Conservation (phyloP, 257 asterid genomes). For the Solanum dulcamara region DNA sequence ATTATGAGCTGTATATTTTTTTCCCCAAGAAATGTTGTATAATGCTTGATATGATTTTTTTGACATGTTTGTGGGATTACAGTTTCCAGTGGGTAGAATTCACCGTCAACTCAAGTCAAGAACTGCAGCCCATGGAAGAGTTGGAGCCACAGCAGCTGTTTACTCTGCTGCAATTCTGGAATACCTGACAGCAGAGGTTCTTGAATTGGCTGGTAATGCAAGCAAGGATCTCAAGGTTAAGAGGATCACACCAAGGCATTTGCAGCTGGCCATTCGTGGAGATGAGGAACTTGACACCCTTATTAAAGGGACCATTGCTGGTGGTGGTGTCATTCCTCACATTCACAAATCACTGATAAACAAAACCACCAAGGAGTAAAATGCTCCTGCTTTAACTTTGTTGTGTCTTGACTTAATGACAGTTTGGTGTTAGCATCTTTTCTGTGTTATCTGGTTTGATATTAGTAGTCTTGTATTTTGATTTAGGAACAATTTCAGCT, state of each 20-base stretch:
- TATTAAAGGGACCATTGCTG: conserved; percentile 90
- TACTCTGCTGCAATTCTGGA: conserved; percentile 92
- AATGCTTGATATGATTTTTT: not conserved
- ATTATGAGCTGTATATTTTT: not conserved
- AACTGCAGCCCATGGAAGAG: conserved; percentile 81
- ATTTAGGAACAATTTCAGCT: not conserved
- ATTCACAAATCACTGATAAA: conserved; percentile 97
- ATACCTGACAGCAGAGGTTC: conserved; percentile 87
- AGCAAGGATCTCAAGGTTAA: conserved; percentile 93
- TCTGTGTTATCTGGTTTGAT: not conserved
- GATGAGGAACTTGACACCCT: conserved; percentile 96
- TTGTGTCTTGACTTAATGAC: not conserved
- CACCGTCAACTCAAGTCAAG: conserved; percentile 88
- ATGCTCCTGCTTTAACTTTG: not conserved
- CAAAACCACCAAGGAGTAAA: conserved; percentile 90
- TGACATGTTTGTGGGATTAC: not conserved
- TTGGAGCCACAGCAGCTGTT: conserved; percentile 95
- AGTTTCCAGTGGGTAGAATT: conserved; percentile 95
- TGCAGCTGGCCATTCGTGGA: conserved; percentile 93
- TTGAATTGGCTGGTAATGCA: conserved; percentile 92
- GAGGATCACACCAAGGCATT: conserved; percentile 88
- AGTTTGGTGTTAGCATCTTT: not conserved
- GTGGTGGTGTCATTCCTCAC: conserved; percentile 98
- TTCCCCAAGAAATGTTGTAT: not conserved
- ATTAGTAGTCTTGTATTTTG: not conserved